phyloP scores from a whole-genome alignment of 2,329 filamentous ascomycete species.

The Amauroascus niger region DNA sequence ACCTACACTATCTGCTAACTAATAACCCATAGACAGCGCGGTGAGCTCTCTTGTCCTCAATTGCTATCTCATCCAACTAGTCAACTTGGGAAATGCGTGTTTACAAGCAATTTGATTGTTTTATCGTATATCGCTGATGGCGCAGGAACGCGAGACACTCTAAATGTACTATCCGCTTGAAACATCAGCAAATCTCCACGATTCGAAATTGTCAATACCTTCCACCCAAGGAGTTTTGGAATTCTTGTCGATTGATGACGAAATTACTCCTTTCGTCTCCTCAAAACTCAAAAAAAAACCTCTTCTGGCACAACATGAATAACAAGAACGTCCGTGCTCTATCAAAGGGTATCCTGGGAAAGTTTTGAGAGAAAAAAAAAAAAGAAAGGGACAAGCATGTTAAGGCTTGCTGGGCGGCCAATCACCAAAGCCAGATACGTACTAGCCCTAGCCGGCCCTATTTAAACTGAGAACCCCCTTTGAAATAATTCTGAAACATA shows the following conservation, averaged over 20 bases:
- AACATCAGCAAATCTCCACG: no score
- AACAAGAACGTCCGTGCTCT: background rate
- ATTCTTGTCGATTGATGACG: background rate
- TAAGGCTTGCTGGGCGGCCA: no score
- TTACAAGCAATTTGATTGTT: background rate
- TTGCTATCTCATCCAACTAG: background rate
- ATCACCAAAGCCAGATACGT: no score
- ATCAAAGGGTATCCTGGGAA: background rate
- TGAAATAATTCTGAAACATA: constrained; percentile 3
- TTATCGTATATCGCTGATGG: background rate
- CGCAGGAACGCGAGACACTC: no score
- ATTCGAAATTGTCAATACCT: no score
- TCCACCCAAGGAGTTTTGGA: no score
- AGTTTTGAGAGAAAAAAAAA: no score
- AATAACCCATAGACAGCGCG: background rate
- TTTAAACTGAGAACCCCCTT: background rate
- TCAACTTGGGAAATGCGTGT: background rate
- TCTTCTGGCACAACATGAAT: background rate
- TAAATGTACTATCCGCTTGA: no score
- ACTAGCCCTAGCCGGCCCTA: no score
- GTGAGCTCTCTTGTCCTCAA: no score
- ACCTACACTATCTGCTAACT: background rate
- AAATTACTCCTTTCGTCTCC: background rate
- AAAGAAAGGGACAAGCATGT: no score
- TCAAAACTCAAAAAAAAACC: background rate